A percentile compares a stretch with the other conserved stretches of the same genome.
phyloP scores from a whole-genome alignment of 768 basidiomycete species.

The Mrakia frigida region DNA sequence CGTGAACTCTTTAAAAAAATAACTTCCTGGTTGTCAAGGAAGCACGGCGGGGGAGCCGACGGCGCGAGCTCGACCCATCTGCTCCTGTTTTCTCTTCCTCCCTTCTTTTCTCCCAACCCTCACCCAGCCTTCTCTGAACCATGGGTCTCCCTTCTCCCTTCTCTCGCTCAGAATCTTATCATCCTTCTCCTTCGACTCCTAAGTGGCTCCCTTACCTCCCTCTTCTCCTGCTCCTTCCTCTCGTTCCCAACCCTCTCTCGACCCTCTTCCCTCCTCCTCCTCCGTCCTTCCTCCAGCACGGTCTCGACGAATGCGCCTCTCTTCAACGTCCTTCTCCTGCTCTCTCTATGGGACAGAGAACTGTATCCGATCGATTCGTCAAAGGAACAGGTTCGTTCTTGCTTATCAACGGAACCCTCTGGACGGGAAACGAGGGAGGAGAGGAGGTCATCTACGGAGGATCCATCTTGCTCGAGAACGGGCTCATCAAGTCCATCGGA shows the following conservation, averaged over 20 bases:
- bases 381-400: conserved; percentile 53
- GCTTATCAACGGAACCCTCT: conserved; percentile 66
- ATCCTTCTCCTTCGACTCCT: not conserved
- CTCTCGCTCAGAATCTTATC: not conserved
- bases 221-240: conserved; percentile 24
- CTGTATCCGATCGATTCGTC: conserved; percentile 41
- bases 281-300: conserved; percentile 22
- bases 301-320: conserved; percentile 42
- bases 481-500: conserved; percentile 59
- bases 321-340: conserved; percentile 37
- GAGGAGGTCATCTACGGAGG: conserved; percentile 53
- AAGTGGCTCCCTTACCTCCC: conserved; percentile 20
- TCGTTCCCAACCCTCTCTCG: conserved; percentile 10
- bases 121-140: not conserved
- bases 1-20: too few relatives aligned
- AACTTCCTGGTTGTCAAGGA: too few relatives aligned
- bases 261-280: conserved; percentile 1
- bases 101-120: not conserved
- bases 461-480: conserved; percentile 59
- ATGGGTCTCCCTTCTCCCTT: conserved; percentile 24
- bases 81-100: not conserved
- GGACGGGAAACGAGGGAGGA: conserved; percentile 63
- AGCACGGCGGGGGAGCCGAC: too few relatives aligned
- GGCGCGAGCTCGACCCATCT: not conserved
- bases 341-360: conserved; percentile 35